These are phyloP conservation scores for Aspergillus oerlinghausenensis DNA, from an alignment of 2,329 filamentous ascomycete genomes.

Conservation along the genomic window DNA sequence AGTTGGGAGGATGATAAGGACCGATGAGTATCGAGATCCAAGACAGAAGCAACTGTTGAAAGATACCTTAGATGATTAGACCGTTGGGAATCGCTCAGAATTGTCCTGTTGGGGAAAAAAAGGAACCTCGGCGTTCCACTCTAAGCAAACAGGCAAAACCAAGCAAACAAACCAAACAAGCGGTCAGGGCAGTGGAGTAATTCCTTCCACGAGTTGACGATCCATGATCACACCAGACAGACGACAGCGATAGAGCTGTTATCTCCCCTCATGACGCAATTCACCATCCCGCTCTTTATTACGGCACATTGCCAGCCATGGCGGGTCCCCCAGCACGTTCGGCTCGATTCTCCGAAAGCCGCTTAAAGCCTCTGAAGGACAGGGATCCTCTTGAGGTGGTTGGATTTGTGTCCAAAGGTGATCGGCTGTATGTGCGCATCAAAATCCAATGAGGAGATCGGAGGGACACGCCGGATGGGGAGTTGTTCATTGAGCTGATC, in stretches of 20 bases:
- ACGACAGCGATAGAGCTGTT: not conserved
- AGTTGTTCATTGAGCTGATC: slow-evolving; percentile 17
- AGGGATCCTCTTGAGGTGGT: slow-evolving; percentile 76
- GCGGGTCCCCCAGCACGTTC: slow-evolving; percentile 18
- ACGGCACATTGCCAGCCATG: slow-evolving; percentile 11
- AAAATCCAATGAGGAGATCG: not conserved
- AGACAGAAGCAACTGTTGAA: not conserved
- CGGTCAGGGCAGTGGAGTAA: not conserved
- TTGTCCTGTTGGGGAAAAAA: not conserved
- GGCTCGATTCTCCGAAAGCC: slow-evolving; percentile 22
- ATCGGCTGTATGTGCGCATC: slow-evolving; percentile 60
- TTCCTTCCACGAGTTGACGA: not conserved
- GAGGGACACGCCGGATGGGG: not conserved
- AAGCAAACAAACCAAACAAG: slow-evolving; percentile 28
- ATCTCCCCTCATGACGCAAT: slow-evolving; percentile 2
- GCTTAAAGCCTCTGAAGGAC: slow-evolving; percentile 72
- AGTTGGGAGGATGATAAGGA: not conserved
- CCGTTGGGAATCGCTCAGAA: slow-evolving; percentile 3
- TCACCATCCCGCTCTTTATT: not conserved
- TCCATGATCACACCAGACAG: not conserved
- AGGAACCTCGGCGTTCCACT: not conserved
- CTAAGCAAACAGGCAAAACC: slow-evolving; percentile 18
- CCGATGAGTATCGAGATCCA: not conserved
- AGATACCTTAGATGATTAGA: not conserved
- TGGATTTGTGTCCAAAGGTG: slow-evolving; percentile 86